Evolutionary conservation across 2,329 filamentous ascomycete genomes (phyloP), one percentile per base, ranked within the genome.

Genomic region (Zasmidium citrigriseum): DNA sequence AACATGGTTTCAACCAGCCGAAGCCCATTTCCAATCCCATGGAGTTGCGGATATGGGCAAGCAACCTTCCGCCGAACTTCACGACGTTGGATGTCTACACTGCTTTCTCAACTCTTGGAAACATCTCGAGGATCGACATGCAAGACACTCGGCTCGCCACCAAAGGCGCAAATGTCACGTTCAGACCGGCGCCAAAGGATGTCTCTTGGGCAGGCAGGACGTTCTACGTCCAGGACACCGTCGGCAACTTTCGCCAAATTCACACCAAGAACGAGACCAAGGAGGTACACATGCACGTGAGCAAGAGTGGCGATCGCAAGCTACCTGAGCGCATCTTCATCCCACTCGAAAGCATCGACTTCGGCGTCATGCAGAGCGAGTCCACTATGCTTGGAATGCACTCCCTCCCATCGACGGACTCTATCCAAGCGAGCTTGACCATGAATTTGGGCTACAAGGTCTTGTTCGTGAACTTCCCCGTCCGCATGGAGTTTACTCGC

Each of bases 321-420:
- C 59, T 67, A 18, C 57, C 61, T 1, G 57, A 65, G 24, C 58
- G 60, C n/a, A 64, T 64, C 49, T 58, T 24, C 3, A 20, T 71
- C 2, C 57, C 63, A 16, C 44, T 67, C 14, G 20, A 22, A 3
- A 50, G 74, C 0, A 67, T 92, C 1, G 80, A 85, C 18, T 88
- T 92, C 64, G 89, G 90, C 0, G 77, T 85, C 44, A 79, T 86
- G 74, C 65, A 81, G 1, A 73, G 79, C 1, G 79, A 83, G 3
- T 76, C 74, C 2, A 76, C 77, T 0, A 85, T 92, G 80, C 82
- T 87, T 69, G 72, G 79, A 9, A 83, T 90, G 80, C 82, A 81
- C 53, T 80, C 77, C 1, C 66, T 79, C 5, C 61, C 65, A 14
- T 54, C 70, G 3, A 62, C 58, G 4, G 50, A 44, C 2, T 44